These are phyloP conservation scores for Conticribra guillardii DNA, from an alignment of 108 stramenopile genomes.

Conservation along the genomic window DNA sequence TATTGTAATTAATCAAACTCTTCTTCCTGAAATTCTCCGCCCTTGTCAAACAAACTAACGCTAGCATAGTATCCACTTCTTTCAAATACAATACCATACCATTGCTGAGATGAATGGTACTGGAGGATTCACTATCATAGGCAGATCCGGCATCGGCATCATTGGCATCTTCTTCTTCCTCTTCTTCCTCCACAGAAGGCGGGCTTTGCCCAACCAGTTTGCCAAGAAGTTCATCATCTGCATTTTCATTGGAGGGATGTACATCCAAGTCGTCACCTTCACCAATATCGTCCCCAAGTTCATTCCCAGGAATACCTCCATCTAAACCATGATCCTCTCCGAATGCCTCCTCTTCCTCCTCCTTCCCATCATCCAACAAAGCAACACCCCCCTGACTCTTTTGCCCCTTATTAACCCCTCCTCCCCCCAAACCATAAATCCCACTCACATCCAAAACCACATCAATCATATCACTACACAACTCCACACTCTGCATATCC, in stretches of 20 bases:
- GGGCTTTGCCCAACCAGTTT: constrained; percentile 73
- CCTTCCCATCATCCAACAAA: constrained; percentile 22
- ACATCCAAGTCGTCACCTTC: constrained; percentile 17
- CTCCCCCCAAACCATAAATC: constrained; percentile 91
- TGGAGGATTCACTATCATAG: constrained; percentile 92
- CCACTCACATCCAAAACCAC: constrained; percentile 98
- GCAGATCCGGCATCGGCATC: constrained; percentile 78
- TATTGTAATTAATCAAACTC: constrained; percentile 97
- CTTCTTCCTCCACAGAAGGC: constrained; percentile 37
- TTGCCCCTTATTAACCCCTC: constrained; percentile 14
- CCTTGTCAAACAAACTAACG: constrained; percentile 95
- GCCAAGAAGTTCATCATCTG: constrained; percentile 71
- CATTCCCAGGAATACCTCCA: constrained; percentile 17
- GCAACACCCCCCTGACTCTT: not conserved
- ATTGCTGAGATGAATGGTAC: constrained; percentile 95
- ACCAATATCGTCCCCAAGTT: constrained; percentile 16
- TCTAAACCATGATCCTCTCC: not conserved
- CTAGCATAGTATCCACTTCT: constrained; percentile 95
- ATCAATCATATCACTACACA: constrained; percentile 99
- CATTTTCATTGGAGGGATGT: constrained; percentile 17
- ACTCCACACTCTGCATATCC: constrained; percentile 95
- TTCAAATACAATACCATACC: constrained; percentile 96
- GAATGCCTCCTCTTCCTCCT: constrained; percentile 14
- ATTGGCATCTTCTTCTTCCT: constrained; percentile 52
- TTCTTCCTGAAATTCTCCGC: constrained; percentile 94